Percentiles rank a stretch among this genome's conserved stretches.
These are phyloP conservation scores for Psidium guajava DNA, from an alignment of 345 rosid species.

Conservation along the genomic window DNA sequence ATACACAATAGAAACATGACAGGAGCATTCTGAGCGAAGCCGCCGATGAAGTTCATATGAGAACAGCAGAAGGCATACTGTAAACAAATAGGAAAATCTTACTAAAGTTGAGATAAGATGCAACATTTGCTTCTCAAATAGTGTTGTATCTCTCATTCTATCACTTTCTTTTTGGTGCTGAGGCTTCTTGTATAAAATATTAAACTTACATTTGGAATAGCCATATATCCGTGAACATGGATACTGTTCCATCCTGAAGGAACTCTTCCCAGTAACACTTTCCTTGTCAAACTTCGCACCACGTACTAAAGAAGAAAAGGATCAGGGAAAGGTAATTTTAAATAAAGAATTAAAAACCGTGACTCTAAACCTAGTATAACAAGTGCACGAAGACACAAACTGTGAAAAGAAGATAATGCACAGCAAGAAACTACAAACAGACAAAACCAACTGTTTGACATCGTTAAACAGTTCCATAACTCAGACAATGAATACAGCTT, in stretches of 20 bases:
- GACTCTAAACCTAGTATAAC: background rate
- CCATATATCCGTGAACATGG: constrained; percentile 56
- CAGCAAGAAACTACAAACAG: background rate
- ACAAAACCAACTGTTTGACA: background rate
- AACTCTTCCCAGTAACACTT: constrained; percentile 43
- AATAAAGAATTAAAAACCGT: background rate
- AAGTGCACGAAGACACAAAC: background rate
- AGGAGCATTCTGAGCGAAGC: constrained; percentile 33
- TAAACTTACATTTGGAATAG: constrained; percentile 69
- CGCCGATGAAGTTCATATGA: constrained; percentile 67
- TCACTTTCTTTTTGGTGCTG: background rate
- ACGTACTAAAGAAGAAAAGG: constrained; percentile 22
- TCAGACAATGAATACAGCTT: background rate
- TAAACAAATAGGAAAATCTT: constrained; percentile 7
- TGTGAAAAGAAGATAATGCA: background rate
- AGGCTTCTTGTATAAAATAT: background rate
- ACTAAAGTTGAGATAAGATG: constrained; percentile 1
- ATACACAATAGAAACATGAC: constrained; percentile 62
- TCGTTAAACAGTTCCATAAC: background rate
- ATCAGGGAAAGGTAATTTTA: background rate
- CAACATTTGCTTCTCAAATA: background rate
- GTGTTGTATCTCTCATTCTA: background rate
- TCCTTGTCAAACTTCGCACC: constrained; percentile 41
- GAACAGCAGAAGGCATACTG: constrained; percentile 74
- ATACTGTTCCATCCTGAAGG: constrained; percentile 34